Percentiles rank a stretch among this genome's conserved stretches.
Conservation (phyloP, 345 rosid species). For the Trapa bicornis region DNA sequence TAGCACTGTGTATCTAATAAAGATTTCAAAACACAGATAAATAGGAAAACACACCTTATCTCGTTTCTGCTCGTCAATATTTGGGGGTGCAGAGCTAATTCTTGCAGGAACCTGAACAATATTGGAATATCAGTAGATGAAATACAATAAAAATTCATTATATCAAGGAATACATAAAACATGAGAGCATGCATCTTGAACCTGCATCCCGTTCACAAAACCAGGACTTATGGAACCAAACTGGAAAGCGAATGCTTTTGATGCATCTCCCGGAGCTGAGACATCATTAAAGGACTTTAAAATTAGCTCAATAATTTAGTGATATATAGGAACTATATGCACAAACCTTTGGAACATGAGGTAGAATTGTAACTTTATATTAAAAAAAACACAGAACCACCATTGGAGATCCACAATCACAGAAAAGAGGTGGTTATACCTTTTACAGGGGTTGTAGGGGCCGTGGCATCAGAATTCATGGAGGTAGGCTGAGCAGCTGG, state of each 20-base stretch:
- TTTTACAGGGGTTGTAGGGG: slow-evolving; percentile 36
- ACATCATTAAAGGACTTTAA: slow-evolving; percentile 8
- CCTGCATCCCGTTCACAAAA: slow-evolving; percentile 73
- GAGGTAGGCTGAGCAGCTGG: slow-evolving; percentile 68
- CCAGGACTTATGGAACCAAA: slow-evolving; percentile 85
- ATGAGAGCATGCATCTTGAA: slow-evolving; percentile 6
- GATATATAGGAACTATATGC: background rate
- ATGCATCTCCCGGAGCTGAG: slow-evolving; percentile 41
- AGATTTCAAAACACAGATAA: background rate
- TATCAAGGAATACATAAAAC: background rate
- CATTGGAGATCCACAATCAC: background rate
- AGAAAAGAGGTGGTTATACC: slow-evolving; percentile 18
- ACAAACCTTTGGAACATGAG: background rate
- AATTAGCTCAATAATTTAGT: background rate
- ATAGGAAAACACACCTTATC: slow-evolving; percentile 42
- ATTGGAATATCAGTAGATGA: background rate
- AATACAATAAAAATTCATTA: background rate
- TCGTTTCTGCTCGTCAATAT: slow-evolving; percentile 93
- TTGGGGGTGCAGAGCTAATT: slow-evolving; percentile 93
- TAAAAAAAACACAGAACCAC: background rate
- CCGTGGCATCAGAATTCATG: slow-evolving; percentile 31
- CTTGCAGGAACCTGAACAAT: slow-evolving; percentile 76
- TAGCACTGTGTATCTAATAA: background rate
- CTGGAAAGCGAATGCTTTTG: slow-evolving; percentile 59
- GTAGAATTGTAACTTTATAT: background rate